Base-by-base conservation (phyloP, 208 protist species). In the Trypanosoma caninum region DNA sequence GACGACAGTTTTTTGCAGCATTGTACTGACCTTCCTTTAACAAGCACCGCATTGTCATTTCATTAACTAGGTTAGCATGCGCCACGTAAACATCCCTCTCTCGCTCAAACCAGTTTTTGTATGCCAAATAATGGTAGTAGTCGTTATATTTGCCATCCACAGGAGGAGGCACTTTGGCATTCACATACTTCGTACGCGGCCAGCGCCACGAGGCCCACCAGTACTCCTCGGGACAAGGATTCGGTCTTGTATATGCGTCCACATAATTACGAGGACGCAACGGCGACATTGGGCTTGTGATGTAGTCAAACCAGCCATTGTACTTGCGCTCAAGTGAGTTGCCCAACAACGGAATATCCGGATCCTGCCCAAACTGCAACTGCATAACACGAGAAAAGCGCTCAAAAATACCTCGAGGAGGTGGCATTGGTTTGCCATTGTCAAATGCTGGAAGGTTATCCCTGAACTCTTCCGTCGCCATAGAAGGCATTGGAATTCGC, bases 11-110 rank as follows among this genome's bases (percentile, higher is more conserved):
- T 70, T 93, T 93, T n/a, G 78, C 74, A 13, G 82, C 86, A 75
- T 93, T 93, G 80, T 92, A 92, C 71, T 87, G 80, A 23, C 86
- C 86, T 41, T 93, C 86, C 59, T 89, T 89, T 41, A 84, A 67
- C 14, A 87, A 37, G 69, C 86, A 93, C 35, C 86, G 79, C 37
- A 65, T 71, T 16, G 72, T 65, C 82, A 89, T 89, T 47, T 93
- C 86, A 35, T 87, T 77, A n/a, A 88, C 73, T 18, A 89, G 54
- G 62, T 85, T 88, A 23, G 80, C 74, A 38, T 89, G 82, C 16
- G 82, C 77, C 41, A 93, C 74, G 47, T 93, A 93, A 23, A 93
- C 86, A 62, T 89, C 82, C 34, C 82, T 76, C 66, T 93, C 86
- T 18, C 78, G 72, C 56, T 87, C 74, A 23, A 93, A 65, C 82